Base-by-base conservation (phyloP, 164 flowering plant genomes). In the Stephania cephalantha region DNA sequence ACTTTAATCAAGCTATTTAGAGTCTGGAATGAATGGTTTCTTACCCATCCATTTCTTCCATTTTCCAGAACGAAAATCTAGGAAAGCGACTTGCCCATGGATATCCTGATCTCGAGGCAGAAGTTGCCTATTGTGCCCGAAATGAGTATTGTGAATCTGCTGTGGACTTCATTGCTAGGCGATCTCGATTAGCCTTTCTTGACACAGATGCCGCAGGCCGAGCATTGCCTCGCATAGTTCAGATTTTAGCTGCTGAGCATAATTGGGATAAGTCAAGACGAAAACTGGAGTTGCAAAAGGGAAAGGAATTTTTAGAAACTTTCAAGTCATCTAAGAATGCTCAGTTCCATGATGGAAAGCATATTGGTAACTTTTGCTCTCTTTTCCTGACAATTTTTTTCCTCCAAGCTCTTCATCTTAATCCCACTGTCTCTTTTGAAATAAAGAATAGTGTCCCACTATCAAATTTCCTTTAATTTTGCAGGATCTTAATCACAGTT, bases 41-140 rank as follows among this genome's bases (percentile, higher is more conserved):
- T 72, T 22, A 63, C n/a, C 20, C 46, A 69, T 45, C 20, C 4
- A 31, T 29, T 78, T 75, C 46, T 72, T 76, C 31, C 10, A 7
- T 63, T 42, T 73, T 74, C 25, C 78, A 95, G 99, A 86, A 94
- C 82, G 99, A 94, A 83, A 83, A 81, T 78, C 77, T 96, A 70
- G 99, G 99, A 46, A 96, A 96, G 83, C 82, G 98, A 58, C 92
- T 96, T 61, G 98, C 98, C 12, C 99, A 96, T 85, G 99, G 98
- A 48, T 89, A 96, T 83, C 99, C 98, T 66, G 88, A 78, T 72
- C 81, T 96, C 15, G 99, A 96, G 82, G 99, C 99, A 10, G 99
- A 96, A 83, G 99, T 92, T 72, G 98, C 98, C 53, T 94, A 92
- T 79, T 92, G 97, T 85, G 98, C 98, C 48, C 83, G 99, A 25